Conservation (phyloP, 2,329 filamentous ascomycete species). For the Aphanoascus verrucosus region DNA sequence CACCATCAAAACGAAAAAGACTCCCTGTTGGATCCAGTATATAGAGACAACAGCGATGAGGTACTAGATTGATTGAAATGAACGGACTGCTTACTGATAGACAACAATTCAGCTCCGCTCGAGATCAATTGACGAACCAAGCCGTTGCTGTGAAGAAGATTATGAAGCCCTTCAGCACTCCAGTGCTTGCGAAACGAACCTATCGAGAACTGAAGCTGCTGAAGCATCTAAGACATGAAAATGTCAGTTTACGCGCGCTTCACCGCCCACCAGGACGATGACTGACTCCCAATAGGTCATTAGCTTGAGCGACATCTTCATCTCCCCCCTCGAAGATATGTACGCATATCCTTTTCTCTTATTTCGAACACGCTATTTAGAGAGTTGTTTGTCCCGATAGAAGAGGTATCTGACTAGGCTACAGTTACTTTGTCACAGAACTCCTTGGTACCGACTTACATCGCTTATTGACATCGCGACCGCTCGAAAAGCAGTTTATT, state of each 20-base stretch:
- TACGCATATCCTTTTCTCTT: conserved; percentile 38
- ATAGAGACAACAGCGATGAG: neutral
- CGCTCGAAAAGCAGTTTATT: conserved; percentile 98
- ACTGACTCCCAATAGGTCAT: conserved; percentile 56
- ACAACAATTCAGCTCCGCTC: conserved; percentile 61
- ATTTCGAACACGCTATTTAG: neutral
- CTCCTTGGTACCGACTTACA: conserved; percentile 94
- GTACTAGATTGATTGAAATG: neutral
- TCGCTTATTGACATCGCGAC: conserved; percentile 84
- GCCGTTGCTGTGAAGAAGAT: conserved; percentile 99
- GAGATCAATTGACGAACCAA: conserved; percentile 93
- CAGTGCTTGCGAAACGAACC: conserved; percentile 91
- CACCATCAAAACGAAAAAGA: neutral
- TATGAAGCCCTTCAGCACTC: conserved; percentile 99
- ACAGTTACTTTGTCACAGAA: conserved; percentile 94
- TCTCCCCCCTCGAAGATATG: conserved; percentile 98
- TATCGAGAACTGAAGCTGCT: conserved; percentile 95
- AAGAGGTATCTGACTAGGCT: neutral
- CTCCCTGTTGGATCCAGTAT: neutral
- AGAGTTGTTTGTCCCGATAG: neutral
- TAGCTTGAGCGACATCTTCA: conserved; percentile 98
- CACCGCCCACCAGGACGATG: neutral
- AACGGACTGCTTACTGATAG: neutral
- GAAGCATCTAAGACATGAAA: conserved; percentile 94
- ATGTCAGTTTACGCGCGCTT: conserved; percentile 48